Percentiles rank a stretch among this genome's conserved stretches.
phyloP scores from a whole-genome alignment of 352 stramenopile species.

The Pythium chondricola region DNA sequence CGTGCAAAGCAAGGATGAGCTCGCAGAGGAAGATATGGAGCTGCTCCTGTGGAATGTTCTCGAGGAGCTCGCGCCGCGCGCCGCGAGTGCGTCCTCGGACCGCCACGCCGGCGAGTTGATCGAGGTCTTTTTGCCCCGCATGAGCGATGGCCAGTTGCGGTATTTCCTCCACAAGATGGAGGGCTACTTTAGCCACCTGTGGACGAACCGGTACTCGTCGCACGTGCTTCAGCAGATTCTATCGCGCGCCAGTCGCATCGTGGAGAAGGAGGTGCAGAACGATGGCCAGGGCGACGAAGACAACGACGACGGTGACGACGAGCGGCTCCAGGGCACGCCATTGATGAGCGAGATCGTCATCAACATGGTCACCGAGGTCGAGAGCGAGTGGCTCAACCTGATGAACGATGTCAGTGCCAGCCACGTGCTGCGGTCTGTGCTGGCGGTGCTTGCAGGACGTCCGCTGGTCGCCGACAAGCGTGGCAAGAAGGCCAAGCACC shows the following conservation, averaged over 20 bases:
- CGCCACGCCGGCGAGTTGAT: conserved; percentile 66
- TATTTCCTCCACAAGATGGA: conserved; percentile 78
- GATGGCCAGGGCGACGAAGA: conserved; percentile 12
- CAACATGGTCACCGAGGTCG: conserved; percentile 66
- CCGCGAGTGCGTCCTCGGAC: conserved; percentile 67
- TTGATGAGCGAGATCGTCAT: conserved; percentile 65
- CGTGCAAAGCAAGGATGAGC: conserved; percentile 39
- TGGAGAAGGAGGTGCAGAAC: conserved; percentile 33
- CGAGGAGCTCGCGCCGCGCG: conserved; percentile 68
- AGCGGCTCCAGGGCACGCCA: conserved; percentile 54
- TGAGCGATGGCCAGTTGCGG: conserved; percentile 61
- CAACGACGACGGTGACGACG: conserved; percentile 40
- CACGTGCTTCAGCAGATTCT: conserved; percentile 78
- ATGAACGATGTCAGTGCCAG: conserved; percentile 85
- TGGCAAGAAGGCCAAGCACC: conserved; percentile 79
- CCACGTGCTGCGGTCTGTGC: conserved; percentile 70
- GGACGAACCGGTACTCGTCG: conserved; percentile 85
- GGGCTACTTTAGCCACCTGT: conserved; percentile 75
- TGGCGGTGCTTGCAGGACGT: conserved; percentile 57
- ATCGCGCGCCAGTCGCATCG: conserved; percentile 45
- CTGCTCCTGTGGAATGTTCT: conserved; percentile 78
- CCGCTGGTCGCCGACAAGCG: conserved; percentile 68
- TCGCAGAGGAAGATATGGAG: conserved; percentile 46
- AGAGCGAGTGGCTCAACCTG: conserved; percentile 77
- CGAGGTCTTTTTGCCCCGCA: conserved; percentile 65